Conservation (phyloP, 208 protist genomes). For the Trypanosoma melophagium region DNA sequence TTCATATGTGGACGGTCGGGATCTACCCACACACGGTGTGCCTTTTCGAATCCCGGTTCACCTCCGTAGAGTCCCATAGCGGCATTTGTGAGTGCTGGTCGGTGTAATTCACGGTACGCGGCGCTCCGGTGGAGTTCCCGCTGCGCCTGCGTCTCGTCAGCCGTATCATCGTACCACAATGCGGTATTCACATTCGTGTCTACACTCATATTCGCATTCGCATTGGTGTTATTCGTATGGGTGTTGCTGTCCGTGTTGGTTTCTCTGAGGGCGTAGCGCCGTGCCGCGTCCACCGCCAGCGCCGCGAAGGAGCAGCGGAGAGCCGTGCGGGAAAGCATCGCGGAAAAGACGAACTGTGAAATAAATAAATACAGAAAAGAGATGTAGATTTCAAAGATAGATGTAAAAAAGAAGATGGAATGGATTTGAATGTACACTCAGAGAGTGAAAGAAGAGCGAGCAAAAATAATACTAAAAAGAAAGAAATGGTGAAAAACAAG, state of each 20-base stretch:
- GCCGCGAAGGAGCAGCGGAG: constrained; percentile 11
- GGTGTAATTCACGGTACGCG: constrained; percentile 86
- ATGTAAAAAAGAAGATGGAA: constrained; percentile 4
- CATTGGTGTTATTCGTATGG: constrained; percentile 28
- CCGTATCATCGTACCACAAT: constrained; percentile 84
- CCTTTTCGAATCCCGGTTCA: constrained; percentile 90
- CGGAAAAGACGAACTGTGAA: constrained; percentile 6
- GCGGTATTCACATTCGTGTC: background rate
- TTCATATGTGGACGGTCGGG: constrained; percentile 90
- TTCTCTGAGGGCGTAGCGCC: constrained; percentile 15
- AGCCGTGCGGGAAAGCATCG: constrained; percentile 35
- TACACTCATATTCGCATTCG: constrained; percentile 24
- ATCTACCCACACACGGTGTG: constrained; percentile 89
- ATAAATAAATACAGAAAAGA: constrained; percentile 18
- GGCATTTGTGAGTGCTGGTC: constrained; percentile 70
- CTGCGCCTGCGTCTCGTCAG: constrained; percentile 34
- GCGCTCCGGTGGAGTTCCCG: constrained; percentile 57
- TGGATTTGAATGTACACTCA: no score
- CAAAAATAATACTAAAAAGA: constrained; percentile 4
- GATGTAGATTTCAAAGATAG: background rate
- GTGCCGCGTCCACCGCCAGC: constrained; percentile 26
- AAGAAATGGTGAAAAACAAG: constrained; percentile 10
- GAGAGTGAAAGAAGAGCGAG: constrained; percentile 3
- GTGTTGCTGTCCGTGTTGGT: constrained; percentile 22
- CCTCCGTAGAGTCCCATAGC: constrained; percentile 89